Base-by-base conservation (phyloP, 768 basidiomycete species). In the Saitozyma podzolica region DNA sequence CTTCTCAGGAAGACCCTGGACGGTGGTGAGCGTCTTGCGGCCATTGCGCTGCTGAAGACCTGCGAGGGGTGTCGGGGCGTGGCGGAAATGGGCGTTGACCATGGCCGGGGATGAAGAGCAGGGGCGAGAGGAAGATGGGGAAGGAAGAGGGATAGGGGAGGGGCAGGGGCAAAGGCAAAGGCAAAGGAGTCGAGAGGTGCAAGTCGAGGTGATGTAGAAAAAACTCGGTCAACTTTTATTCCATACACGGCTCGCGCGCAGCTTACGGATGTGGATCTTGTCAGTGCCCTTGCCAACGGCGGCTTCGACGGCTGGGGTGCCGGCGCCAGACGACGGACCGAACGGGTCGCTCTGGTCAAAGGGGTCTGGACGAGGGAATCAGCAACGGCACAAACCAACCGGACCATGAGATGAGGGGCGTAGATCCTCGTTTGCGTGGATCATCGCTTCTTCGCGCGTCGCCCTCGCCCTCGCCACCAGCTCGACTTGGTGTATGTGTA, bases 21-120 rank as follows among this genome's bases (percentile, higher is more conserved):
- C 84, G 62, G 94, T 99, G 48, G 96, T 99, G 84, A 97, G 82
- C 65, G 93, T 96, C 85, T 99, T 99, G 77, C 96, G 86, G 66
- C 96, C 96, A 86, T 98, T 99, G 78, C 96, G 87, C 82, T 99
- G 96, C 81, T 99, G 96, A 75, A 99, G 90, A 83, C 96, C 79
- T 80, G 61, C 19, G 47, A 4, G 29, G 29, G 43, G 45, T 10
- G 43, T 59, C 40, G 16, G 16, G 17, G 47, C 47, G 47, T 48
- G 17, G 47, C 47, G 47, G 29, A 17, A 48, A 48, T 17, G 47
- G 6, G 47, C 14, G 17, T 48, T 48, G 14, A 14, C 14, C 20
- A 53, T 53, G 13, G 51, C 13, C 51, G 14, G 20, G 16, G 29
- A 53, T 53, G 51, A 53, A 13, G 47, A 48, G 17, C 14, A 2